These are phyloP conservation scores for Phytopythium vexans DNA, from an alignment of 352 stramenopile species.

Conservation along the genomic window DNA sequence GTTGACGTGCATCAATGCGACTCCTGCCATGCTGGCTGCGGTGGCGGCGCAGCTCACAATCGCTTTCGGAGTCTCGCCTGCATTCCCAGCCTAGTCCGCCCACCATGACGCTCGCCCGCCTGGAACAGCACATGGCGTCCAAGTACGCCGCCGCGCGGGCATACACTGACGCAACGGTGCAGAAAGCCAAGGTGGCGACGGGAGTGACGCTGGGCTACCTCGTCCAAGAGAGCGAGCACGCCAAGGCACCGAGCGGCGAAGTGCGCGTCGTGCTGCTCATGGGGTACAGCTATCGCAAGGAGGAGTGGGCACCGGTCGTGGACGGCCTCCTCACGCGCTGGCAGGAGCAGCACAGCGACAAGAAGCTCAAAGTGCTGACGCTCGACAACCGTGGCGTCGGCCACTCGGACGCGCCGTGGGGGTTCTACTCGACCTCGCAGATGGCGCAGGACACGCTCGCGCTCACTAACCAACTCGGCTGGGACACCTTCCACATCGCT, in stretches of 20 bases:
- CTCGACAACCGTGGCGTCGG: conserved; percentile 63
- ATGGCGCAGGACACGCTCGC: conserved; percentile 65
- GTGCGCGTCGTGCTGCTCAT: conserved; percentile 39
- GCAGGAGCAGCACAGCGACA: conserved; percentile 6
- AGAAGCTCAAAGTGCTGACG: conserved; percentile 40
- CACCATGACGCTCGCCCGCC: conserved; percentile 19
- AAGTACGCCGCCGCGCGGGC: conserved; percentile 24
- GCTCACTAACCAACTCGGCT: conserved; percentile 51
- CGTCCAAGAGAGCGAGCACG: conserved; percentile 21
- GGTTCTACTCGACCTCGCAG: conserved; percentile 48
- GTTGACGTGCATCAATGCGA: too few relatives aligned
- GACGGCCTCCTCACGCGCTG: conserved; percentile 30
- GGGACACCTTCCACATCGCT: conserved; percentile 45
- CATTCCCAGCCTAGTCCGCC: neutral
- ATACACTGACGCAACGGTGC: conserved; percentile 23
- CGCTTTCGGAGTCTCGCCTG: neutral
- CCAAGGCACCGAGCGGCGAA: conserved; percentile 8
- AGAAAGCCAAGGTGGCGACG: conserved; percentile 29
- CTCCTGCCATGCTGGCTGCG: too few relatives aligned
- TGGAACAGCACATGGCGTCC: conserved; percentile 43
- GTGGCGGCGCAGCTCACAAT: neutral
- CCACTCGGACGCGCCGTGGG: conserved; percentile 43
- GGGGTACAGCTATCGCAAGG: conserved; percentile 38
- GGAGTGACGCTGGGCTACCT: conserved; percentile 49
- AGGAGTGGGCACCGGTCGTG: conserved; percentile 34